Conservation (phyloP, 371 early-diverging fungal genomes). For the Mucor mucedo region DNA sequence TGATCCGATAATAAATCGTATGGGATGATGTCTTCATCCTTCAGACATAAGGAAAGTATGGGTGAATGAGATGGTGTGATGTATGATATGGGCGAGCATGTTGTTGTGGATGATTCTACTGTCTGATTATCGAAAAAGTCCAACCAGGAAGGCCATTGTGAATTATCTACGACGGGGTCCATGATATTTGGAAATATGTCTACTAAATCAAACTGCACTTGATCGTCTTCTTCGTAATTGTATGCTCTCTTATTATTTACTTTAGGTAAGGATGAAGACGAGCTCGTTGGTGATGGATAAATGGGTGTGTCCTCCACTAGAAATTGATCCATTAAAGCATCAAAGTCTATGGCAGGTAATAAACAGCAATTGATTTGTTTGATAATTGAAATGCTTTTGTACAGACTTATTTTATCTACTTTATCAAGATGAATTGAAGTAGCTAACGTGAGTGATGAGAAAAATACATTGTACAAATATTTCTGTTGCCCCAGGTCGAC, state of each 20-base stretch:
- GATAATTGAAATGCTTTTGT: constrained; percentile 17
- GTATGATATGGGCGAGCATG: constrained; percentile 20
- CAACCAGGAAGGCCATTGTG: neutral
- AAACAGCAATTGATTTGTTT: constrained; percentile 24
- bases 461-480: constrained; percentile 37
- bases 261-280: neutral
- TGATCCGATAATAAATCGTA: constrained; percentile 5
- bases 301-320: constrained; percentile 1
- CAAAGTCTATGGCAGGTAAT: constrained; percentile 16
- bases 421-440: constrained; percentile 31
- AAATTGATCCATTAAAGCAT: constrained; percentile 26
- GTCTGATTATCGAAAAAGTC: constrained; percentile 18
- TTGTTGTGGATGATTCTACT: constrained; percentile 13
- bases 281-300: constrained; percentile 8
- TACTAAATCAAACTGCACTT: constrained; percentile 9
- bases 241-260: neutral
- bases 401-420: constrained; percentile 14
- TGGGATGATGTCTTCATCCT: constrained; percentile 13
- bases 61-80: constrained; percentile 29
- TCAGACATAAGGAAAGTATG: constrained; percentile 10
- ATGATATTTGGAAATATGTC: constrained; percentile 7
- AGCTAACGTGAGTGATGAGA: constrained; percentile 30
- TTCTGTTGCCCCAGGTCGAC: constrained; percentile 24
- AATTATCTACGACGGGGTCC: neutral
- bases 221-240: constrained; percentile 1